Evolutionary conservation across 2,329 filamentous ascomycete genomes (phyloP).

Genomic region (Penicillium sp.): DNA sequence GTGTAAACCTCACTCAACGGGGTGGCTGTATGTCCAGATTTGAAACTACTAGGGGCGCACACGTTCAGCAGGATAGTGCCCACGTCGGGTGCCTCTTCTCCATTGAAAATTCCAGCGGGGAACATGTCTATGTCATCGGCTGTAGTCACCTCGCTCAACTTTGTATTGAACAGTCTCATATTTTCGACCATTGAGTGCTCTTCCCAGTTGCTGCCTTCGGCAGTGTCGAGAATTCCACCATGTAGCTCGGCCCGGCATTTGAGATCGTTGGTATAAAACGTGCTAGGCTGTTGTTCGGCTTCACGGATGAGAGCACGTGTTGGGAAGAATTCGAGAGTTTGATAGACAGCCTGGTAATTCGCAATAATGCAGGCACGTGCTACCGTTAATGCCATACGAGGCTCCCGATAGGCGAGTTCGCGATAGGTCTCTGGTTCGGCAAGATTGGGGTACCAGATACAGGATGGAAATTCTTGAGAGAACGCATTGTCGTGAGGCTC

Average conservation of each 20-base stretch:
- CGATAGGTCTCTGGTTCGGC: neutral
- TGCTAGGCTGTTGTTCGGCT: neutral
- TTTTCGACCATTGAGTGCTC: neutral
- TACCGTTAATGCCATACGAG: neutral
- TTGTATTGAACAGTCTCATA: neutral
- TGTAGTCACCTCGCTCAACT: neutral
- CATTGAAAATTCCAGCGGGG: neutral
- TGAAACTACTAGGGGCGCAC: neutral
- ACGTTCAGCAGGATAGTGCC: neutral
- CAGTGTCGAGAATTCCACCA: neutral
- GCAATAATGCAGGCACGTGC: neutral
- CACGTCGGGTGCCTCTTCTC: neutral
- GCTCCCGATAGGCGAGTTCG: neutral
- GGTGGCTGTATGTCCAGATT: neutral
- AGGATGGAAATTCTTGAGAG: neutral
- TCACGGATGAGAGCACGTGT: neutral
- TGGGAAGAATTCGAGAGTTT: neutral
- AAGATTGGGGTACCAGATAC: neutral
- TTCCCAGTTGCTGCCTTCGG: neutral
- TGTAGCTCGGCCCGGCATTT: neutral
- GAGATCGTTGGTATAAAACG: neutral
- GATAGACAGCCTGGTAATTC: neutral
- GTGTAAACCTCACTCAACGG: neutral
- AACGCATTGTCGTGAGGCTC: neutral
- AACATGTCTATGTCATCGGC: neutral